Conservation (phyloP, 768 basidiomycete species). For the Tricholoma sp. region DNA sequence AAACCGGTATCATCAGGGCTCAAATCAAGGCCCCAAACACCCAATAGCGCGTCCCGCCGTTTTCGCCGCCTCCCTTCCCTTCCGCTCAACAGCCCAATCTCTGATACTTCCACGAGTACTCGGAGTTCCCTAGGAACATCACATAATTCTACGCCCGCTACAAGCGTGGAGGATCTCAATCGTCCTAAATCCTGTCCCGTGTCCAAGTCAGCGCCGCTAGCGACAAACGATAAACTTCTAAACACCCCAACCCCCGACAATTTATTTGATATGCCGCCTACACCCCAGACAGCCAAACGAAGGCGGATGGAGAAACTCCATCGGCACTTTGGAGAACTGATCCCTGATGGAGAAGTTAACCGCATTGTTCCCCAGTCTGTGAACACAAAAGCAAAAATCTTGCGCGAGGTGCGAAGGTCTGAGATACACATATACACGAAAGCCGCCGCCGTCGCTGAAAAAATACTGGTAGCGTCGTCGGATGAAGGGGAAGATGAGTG, state of each 20-base stretch:
- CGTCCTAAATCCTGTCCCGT: background rate
- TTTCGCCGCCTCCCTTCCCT: conserved; percentile 15
- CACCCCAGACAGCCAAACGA: conserved; percentile 24
- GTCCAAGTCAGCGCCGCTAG: background rate
- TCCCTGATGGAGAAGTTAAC: conserved; percentile 15
- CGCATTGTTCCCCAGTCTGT: background rate
- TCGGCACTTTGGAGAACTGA: conserved; percentile 28
- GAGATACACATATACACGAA: conserved; percentile 5
- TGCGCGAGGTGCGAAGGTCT: background rate
- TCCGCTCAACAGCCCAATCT: conserved; percentile 1
- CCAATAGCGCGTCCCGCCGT: background rate
- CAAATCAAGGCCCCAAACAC: background rate
- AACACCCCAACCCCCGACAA: background rate
- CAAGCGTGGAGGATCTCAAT: background rate
- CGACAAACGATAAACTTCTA: background rate
- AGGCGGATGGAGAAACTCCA: conserved; percentile 27
- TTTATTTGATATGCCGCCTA: conserved; percentile 14
- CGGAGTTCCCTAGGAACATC: background rate
- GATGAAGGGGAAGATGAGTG: conserved; percentile 9
- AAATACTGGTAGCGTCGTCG: conserved; percentile 6
- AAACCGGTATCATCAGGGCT: background rate
- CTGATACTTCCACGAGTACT: background rate
- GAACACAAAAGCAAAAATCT: background rate
- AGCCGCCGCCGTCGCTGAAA: conserved; percentile 9
- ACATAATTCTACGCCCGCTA: background rate